phyloP scores from a whole-genome alignment of 495 filamentous ascomycete species.

The Chaetomium cochliodes region DNA sequence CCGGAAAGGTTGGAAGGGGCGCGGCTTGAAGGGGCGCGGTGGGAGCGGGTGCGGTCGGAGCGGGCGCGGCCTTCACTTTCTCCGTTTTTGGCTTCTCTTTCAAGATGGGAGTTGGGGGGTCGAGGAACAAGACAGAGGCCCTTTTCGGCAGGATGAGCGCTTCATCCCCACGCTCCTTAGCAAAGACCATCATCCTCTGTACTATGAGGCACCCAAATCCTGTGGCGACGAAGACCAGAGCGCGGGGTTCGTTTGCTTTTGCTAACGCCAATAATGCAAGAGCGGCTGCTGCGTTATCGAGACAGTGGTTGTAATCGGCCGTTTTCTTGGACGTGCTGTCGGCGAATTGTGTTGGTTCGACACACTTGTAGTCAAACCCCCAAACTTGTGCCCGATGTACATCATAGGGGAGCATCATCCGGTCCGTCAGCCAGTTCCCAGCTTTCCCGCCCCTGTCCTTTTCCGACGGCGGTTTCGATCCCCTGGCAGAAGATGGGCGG shows the following conservation, averaged over 20 bases:
- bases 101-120: neutral
- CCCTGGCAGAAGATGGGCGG: neutral
- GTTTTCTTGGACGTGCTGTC: slow-evolving; percentile 2
- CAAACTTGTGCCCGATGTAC: neutral
- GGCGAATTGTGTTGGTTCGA: neutral
- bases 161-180: too few species aligned
- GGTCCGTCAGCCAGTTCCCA: slow-evolving; percentile 8
- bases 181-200: neutral
- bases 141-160: too few species aligned
- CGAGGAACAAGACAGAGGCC: neutral
- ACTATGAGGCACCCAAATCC: slow-evolving; percentile 10
- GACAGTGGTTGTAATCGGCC: slow-evolving; percentile 3
- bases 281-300: neutral
- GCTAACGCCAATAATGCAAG: neutral
- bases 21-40: too few species aligned
- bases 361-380: neutral
- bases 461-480: neutral
- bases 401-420: neutral
- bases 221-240: slow-evolving; percentile 3
- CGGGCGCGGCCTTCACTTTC: neutral
- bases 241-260: neutral
- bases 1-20: neutral
- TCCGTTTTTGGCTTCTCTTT: neutral
- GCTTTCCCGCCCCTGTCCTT: neutral
- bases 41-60: too few species aligned